Base-by-base conservation (phyloP, 257 asterid genomes). In the Solanum arcanum region DNA sequence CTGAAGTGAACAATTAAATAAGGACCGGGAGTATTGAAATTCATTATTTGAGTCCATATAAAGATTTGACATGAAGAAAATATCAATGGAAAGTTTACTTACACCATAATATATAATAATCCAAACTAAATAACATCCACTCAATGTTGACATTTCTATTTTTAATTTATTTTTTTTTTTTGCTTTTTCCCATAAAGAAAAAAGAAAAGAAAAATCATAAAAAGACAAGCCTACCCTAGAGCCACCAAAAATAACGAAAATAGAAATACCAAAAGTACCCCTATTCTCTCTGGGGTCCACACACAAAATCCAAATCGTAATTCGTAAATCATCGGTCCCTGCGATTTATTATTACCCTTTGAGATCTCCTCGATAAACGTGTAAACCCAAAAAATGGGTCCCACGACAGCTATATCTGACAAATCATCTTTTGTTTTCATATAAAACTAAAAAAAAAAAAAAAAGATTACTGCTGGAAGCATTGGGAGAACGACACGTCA, bases 331-430 rank as follows among this genome's bases (percentile, higher is more conserved):
- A 9, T 31, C 69, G 5, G 27, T 11, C 27, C 62, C 87, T 20
- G 31, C 87, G 66, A 68, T 66, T 85, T 68, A 66, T 84, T 39
- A 72, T 72, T 72, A 72, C 25, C 80, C 46, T 16, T 74, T 74
- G 82, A 18, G 20, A 84, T 15, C 20, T 39, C 87, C 76, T 66
- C 78, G 81, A 18, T 27, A 64, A 25, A 10, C 31, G 46, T 84
- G 87, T 80, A 47, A 16, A 60, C 31, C 29, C 29, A 84, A 64
- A 29, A 84, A 39, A 3, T 0, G 80, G 81, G 68, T 0, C 64
- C 87, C 87, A 72, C 4, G 80, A 85, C 87, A 85, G 68, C 87
- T 85, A 85, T 68, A 14, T 72, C 87, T 85, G 81, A 23, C 81
- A 72, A 68, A 13, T 68, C 23, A 85, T 85, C 64, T 85, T 84